Evolutionary conservation across 306 rosid genomes (phyloP), one percentile per base, ranked within the genome.

Genomic region (Dalbergia cultrata): DNA sequence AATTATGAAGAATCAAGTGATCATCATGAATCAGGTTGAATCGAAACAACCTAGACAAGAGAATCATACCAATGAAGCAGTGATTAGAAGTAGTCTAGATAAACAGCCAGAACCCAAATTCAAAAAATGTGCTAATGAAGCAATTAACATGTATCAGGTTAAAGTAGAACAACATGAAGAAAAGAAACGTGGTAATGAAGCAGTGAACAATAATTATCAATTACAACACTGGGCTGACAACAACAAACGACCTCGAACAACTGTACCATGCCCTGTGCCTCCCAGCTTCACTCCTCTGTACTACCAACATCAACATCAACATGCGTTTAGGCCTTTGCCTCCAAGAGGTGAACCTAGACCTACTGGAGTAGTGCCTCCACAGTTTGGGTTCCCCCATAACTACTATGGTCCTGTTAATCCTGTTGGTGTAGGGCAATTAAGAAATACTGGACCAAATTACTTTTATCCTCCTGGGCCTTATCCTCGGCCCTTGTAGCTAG

Each of bases 241-340:
- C 74, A 82, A 11, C 13, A 86, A 86, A 76, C 86, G 86, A 54
- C 79, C 39, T 63, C 70, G 86, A 26, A 74, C 56, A 21, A 47
- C 19, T 7, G 74, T 6, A 22, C 13, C 35, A 45, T 59, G 33
- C 44, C 13, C 76, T 41, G 33, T 12, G 13, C 16, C 64, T 18
- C 60, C 62, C 0, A 49, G 17, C 18, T 74, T 43, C 26, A 14
- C 39, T 67, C 80, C 80, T 47, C 37, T 7, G 3, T 21, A 9
- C 72, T 60, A 12, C 13, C 49, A 31, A 18, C 63, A 16, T 4
- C 41, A 9, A 65, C 68, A 12, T 13, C 49, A 31, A 18, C 63
- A 16, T 58, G 67, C 13, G 2, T 13, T 31, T 10, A 44, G 37
- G 61, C 61, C 33, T 47, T 35, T 47, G 21, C 35, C 5, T 37